phyloP scores from a whole-genome alignment of 2,329 filamentous ascomycete species.

The Colletotrichum cordylinicola region DNA sequence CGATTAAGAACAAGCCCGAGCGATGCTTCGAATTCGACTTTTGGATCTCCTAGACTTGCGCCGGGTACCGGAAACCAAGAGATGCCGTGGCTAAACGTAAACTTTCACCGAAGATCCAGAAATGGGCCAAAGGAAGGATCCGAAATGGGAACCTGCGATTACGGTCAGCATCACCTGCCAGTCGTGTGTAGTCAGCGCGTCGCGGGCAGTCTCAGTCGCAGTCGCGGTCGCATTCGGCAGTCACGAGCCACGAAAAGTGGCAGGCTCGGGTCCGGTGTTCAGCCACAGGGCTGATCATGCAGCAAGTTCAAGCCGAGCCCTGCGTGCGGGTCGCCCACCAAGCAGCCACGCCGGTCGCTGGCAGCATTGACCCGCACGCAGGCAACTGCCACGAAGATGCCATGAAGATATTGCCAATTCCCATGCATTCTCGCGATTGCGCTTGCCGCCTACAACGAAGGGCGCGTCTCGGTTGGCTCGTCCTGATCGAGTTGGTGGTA shows the following conservation, averaged over 20 bases:
- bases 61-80: slow-evolving; percentile 17
- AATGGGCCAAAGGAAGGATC: slow-evolving; percentile 20
- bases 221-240: not conserved
- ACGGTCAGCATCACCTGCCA: not conserved
- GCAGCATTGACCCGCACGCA: not conserved
- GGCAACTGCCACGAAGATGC: not conserved
- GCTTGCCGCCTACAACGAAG: not conserved
- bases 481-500: not conserved
- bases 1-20: slow-evolving; percentile 20
- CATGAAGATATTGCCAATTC: not conserved
- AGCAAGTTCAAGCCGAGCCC: not conserved
- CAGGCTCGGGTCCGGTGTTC: not conserved
- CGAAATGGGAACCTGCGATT: slow-evolving; percentile 10
- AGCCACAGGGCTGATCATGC: not conserved
- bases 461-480: not conserved
- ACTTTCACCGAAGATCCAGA: slow-evolving; percentile 41
- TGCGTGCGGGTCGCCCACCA: not conserved
- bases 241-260: not conserved
- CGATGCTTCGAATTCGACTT: slow-evolving; percentile 25
- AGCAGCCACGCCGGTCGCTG: not conserved
- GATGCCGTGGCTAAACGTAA: slow-evolving; percentile 7
- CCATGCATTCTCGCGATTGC: not conserved
- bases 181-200: not conserved
- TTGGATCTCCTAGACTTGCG: slow-evolving; percentile 20
- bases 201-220: not conserved